Percentiles rank a stretch among this genome's conserved stretches.
Conservation (phyloP, 2,329 filamentous ascomycete species). For the Rhynchosporium agropyri region DNA sequence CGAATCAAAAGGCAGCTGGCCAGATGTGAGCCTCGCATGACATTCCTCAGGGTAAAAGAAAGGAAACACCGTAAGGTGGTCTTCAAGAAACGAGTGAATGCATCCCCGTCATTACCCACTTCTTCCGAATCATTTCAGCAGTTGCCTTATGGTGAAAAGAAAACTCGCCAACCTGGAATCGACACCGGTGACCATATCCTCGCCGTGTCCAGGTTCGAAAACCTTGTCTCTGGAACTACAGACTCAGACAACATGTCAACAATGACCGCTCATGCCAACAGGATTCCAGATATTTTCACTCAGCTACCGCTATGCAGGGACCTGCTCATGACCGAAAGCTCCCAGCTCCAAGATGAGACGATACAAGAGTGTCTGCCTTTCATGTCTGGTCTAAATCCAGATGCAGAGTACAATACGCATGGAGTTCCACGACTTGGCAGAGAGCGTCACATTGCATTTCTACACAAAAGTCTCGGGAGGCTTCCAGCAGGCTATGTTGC, state of each 20-base stretch:
- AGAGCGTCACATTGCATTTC: slow-evolving; percentile 61
- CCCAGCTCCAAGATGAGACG: slow-evolving; percentile 67
- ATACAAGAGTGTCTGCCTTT: slow-evolving; percentile 70
- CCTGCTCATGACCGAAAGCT: slow-evolving; percentile 66
- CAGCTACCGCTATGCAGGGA: slow-evolving; percentile 66
- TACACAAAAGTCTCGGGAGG: slow-evolving; percentile 58
- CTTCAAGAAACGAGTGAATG: slow-evolving; percentile 38
- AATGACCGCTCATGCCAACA: slow-evolving; percentile 29
- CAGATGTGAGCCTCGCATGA: slow-evolving; percentile 37
- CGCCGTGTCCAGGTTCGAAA: slow-evolving; percentile 23
- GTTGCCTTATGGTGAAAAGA: slow-evolving; percentile 20
- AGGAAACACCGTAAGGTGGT: slow-evolving; percentile 38
- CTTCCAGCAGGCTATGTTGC: slow-evolving; percentile 72
- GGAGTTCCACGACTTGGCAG: slow-evolving; percentile 77
- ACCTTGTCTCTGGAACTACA: slow-evolving; percentile 11
- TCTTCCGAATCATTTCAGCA: slow-evolving; percentile 26
- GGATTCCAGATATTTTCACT: slow-evolving; percentile 60
- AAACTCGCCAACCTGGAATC: slow-evolving; percentile 27
- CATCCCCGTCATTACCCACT: slow-evolving; percentile 22
- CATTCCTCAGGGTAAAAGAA: slow-evolving; percentile 41
- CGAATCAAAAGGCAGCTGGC: slow-evolving; percentile 26
- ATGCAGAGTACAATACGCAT: slow-evolving; percentile 62
- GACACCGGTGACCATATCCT: slow-evolving; percentile 27
- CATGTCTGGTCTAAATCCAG: slow-evolving; percentile 55
- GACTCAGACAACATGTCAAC: slow-evolving; percentile 28